Evolutionary conservation across 2,329 filamentous ascomycete species (phyloP), one percentile per base, ranked within the genome.

Genomic region (Aspergillus viridinutans): DNA sequence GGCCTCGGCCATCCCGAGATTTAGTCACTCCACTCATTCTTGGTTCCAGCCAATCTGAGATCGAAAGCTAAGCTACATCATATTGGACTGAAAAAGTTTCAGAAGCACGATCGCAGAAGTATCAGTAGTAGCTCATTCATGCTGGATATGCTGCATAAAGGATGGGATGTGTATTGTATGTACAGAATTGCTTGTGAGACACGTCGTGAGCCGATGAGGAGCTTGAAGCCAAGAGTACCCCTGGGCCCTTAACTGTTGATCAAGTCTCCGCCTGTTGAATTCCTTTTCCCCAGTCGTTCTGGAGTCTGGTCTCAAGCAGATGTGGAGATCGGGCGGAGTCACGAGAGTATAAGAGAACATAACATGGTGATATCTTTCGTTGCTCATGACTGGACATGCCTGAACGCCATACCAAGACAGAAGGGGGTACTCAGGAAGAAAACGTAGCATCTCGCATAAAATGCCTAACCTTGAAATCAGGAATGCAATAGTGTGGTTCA

Each of bases 331-430:
- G 38, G 10, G 25, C 23, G 51, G 32, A 53, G 32, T 32, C 23
- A 40, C 29, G 29, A 45, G 29, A 50, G 25, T 17, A 8, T 26
- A 54, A 47, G 49, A 45, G 42, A 52, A 51, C 23, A 54, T 26
- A 47, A 56, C 40, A 58, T 59, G 57, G 55, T 55, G 52, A 47
- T 45, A 63, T 58, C 55, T 57, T 60, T 61, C 60, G 51, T 62
- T 52, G 49, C 60, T 62, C 60, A 47, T 58, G 35, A 58, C 52
- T 35, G 51, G 55, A 55, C 55, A 43, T 54, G 51, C 51, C 43
- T 47, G 21, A 60, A 63, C 61, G 57, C 54, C 59, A 29, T 53
- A 55, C 51, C 58, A 42, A 54, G 52, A 50, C 43, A 32, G 42
- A 45, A 50, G 48, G 28, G 23, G 49, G 49, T 23, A 35, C 26